Percentiles rank a stretch among this genome's conserved stretches.
phyloP scores from a whole-genome alignment of 1,139 yeast genomes.

The Geotrichum australiense region DNA sequence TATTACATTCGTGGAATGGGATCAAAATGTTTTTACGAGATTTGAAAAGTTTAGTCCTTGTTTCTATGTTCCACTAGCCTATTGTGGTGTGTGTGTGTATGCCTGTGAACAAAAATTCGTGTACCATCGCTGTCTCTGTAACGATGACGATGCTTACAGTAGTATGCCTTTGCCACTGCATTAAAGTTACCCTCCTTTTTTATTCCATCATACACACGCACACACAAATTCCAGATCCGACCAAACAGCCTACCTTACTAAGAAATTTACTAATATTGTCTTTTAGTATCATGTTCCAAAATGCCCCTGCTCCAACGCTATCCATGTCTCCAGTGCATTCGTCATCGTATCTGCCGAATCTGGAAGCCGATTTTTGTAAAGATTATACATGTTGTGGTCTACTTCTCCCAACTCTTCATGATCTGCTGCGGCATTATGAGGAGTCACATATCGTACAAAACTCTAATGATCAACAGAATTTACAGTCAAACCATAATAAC shows the following conservation, averaged over 20 bases:
- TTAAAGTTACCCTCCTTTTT: conserved; percentile 12
- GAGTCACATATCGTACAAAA: conserved; percentile 73
- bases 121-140: background rate
- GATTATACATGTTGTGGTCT: conserved; percentile 97
- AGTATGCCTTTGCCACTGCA: conserved; percentile 4
- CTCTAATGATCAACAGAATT: conserved; percentile 1
- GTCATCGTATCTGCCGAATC: conserved; percentile 76
- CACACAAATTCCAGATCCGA: too few relatives aligned
- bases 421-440: conserved; percentile 87
- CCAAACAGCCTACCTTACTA: conserved; percentile 1
- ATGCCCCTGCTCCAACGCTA: conserved; percentile 26
- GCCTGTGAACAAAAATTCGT: too few relatives aligned
- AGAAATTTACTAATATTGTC: conserved; percentile 8
- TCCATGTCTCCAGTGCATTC: conserved; percentile 49
- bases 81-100: too few relatives aligned
- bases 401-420: conserved; percentile 85
- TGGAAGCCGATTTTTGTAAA: conserved; percentile 93
- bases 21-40: too few relatives aligned
- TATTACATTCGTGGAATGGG: too few relatives aligned
- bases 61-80: too few relatives aligned
- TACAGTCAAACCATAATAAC: conserved; percentile 1
- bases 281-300: conserved; percentile 26
- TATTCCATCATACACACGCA: too few relatives aligned
- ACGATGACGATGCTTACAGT: background rate
- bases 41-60: too few relatives aligned